Conservation (phyloP, 768 basidiomycete genomes). For the Mrakia frigida region DNA sequence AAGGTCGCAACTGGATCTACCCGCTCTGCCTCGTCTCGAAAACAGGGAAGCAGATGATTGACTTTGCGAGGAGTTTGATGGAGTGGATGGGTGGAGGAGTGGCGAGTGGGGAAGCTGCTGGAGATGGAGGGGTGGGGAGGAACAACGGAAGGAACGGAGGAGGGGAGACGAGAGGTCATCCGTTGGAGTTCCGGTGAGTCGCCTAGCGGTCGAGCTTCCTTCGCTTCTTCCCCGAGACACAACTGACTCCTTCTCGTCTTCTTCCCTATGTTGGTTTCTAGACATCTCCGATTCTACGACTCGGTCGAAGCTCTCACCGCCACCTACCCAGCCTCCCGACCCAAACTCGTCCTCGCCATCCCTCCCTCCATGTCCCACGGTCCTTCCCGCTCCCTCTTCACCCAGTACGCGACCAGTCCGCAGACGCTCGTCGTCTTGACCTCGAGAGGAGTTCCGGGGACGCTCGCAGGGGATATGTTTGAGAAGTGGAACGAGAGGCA, state of each 20-base stretch:
- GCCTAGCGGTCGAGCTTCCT: neutral
- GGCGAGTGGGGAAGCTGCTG: slow-evolving; percentile 72
- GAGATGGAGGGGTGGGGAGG: slow-evolving; percentile 51
- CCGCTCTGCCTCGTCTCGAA: slow-evolving; percentile 91
- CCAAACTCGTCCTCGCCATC: slow-evolving; percentile 88
- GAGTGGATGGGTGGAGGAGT: slow-evolving; percentile 98
- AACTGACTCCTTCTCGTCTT: neutral
- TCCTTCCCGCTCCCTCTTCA: slow-evolving; percentile 77
- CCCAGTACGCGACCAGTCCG: slow-evolving; percentile 72
- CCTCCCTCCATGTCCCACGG: slow-evolving; percentile 91
- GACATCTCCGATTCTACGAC: slow-evolving; percentile 86
- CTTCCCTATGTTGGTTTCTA: slow-evolving; percentile 41
- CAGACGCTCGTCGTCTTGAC: slow-evolving; percentile 87
- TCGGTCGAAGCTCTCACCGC: slow-evolving; percentile 73
- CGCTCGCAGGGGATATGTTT: slow-evolving; percentile 70
- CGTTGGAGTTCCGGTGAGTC: slow-evolving; percentile 73
- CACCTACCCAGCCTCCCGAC: slow-evolving; percentile 76
- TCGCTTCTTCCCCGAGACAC: neutral
- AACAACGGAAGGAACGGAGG: slow-evolving; percentile 4
- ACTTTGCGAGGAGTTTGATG: slow-evolving; percentile 93
- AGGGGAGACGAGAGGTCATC: slow-evolving; percentile 31
- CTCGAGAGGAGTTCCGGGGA: slow-evolving; percentile 68
- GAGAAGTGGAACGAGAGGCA: slow-evolving; percentile 81
- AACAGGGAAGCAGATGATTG: slow-evolving; percentile 87
- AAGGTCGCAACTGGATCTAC: slow-evolving; percentile 41